Conservation (phyloP, 164 flowering plant species). For the Piper longum region DNA sequence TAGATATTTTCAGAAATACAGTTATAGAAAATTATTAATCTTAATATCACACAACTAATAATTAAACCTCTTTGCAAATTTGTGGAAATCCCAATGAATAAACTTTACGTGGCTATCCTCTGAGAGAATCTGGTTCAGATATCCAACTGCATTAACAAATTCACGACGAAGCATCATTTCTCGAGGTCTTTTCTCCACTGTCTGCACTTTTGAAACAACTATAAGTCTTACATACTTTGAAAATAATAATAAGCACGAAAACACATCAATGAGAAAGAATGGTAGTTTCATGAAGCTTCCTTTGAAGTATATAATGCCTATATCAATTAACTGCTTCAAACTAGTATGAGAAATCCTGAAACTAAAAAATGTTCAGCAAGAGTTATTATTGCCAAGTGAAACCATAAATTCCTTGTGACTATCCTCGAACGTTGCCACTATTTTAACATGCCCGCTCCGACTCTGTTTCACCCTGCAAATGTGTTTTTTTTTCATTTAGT, state of each 20-base stretch:
- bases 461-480: no score
- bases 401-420: no score
- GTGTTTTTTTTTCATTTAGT: no score
- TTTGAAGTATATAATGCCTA: no score
- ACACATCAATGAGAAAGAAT: no score
- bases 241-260: not conserved
- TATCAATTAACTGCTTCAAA: no score
- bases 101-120: slow-evolving; percentile 79
- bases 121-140: slow-evolving; percentile 64
- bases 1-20: slow-evolving; percentile 15
- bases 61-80: slow-evolving; percentile 72
- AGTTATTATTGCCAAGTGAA: no score
- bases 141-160: slow-evolving; percentile 91
- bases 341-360: no score
- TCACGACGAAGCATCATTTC: slow-evolving; percentile 99
- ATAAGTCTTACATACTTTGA: not conserved
- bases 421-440: no score
- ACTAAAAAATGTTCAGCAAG: no score
- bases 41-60: not conserved
- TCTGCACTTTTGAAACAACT: slow-evolving; percentile 32
- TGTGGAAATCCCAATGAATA: slow-evolving; percentile 98
- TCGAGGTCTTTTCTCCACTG: slow-evolving; percentile 95
- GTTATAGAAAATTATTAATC: not conserved
- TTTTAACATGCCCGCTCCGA: no score
- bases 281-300: not conserved